Conservation (phyloP, 768 basidiomycete species). For the Ephemerocybe angulata region DNA sequence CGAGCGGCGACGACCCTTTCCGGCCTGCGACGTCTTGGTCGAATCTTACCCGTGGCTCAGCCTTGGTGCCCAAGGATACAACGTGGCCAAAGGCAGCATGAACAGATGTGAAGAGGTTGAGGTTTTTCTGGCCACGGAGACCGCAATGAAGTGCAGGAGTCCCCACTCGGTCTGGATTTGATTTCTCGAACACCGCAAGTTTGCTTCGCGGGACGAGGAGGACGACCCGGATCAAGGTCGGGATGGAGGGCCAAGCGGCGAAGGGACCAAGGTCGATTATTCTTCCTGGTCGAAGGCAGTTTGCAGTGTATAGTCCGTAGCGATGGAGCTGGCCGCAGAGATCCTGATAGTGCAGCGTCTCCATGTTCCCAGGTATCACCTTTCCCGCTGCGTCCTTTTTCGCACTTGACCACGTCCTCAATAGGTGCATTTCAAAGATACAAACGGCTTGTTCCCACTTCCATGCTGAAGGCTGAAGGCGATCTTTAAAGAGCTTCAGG, state of each 20-base stretch:
- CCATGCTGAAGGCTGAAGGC: constrained; percentile 19
- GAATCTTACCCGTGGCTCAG: constrained; percentile 11
- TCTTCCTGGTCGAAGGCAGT: constrained; percentile 1
- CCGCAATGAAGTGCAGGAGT: constrained; percentile 37
- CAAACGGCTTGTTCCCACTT: constrained; percentile 45
- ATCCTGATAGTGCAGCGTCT: constrained; percentile 40
- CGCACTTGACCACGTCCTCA: neutral
- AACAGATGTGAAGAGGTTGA: constrained; percentile 33
- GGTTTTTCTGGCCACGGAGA: constrained; percentile 10
- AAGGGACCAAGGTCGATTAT: constrained; percentile 23
- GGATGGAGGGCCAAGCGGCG: constrained; percentile 26
- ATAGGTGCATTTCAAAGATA: constrained; percentile 24
- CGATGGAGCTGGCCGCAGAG: constrained; percentile 42
- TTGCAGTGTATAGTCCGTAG: constrained; percentile 27
- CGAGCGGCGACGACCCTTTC: constrained; percentile 30
- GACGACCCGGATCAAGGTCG: constrained; percentile 32
- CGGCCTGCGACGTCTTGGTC: constrained; percentile 30
- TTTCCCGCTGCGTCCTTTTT: too few species aligned
- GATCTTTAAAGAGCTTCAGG: constrained; percentile 34
- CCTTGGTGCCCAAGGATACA: constrained; percentile 8
- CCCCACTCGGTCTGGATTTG: constrained; percentile 18
- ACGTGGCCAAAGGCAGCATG: constrained; percentile 32
- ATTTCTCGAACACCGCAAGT: constrained; percentile 24
- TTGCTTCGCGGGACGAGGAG: constrained; percentile 29
- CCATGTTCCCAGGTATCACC: too few species aligned